Evolutionary conservation across 1,284 basidiomycete species (phyloP), one percentile per base, ranked within the genome.

Genomic region (Hymenochaete sp.): DNA sequence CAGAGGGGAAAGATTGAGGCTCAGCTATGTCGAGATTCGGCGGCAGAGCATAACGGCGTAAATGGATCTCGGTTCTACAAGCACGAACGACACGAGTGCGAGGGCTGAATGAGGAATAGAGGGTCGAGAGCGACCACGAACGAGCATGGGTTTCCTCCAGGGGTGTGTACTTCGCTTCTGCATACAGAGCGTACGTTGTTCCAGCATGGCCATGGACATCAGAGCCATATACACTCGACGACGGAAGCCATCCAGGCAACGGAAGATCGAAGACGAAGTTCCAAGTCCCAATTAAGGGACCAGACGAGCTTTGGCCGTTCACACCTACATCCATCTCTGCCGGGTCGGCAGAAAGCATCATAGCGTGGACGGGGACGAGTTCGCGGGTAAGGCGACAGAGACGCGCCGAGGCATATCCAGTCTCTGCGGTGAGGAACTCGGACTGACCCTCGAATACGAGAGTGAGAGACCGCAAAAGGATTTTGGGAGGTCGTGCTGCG

Each of bases 371-470:
- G 5, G 68, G 62, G 11, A 71, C 67, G 32, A 88, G 69, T 53
- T 88, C 75, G 44, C 73, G 73, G 11, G 75, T 72, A 43, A 82
- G 59, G n/a, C 72, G 68, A 55, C 79, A 85, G 11, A 89, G 66
- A 35, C 84, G 79, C 21, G 74, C 50, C 3, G 73, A 66, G 9
- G 72, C 67, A 56, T 88, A 88, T 36, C 80, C 79, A 2, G 72
- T 70, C 38, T 62, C 64, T 2, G 71, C 67, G 5, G 72, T 71
- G 47, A 81, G 62, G 9, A 76, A 66, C 59, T 88, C 85, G 11
- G 75, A 71, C 58, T 86, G 82, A 31, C 86, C 86, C 55, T 89
- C 84, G 49, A 89, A 86, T 4, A 74, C 79, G 54, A 89, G 61
- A 26, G 66, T 62, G 37, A 89, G 65, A 2, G 85, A 88, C 49